Evolutionary conservation across 2,329 filamentous ascomycete genomes (phyloP), one percentile per base, ranked within the genome.

Genomic region (Simplicillium aogashimaense): DNA sequence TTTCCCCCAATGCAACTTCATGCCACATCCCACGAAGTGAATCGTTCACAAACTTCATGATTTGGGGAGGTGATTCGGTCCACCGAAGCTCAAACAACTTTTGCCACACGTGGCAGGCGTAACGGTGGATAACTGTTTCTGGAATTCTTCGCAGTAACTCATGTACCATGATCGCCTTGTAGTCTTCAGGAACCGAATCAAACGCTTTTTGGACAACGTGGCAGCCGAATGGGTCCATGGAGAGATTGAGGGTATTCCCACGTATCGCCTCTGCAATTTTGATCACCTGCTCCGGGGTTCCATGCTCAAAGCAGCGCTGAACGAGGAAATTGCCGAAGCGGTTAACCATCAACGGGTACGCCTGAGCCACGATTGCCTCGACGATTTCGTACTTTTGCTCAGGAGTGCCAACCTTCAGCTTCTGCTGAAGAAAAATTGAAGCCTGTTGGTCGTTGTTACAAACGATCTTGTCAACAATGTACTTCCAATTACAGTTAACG

Each of bases 371-470:
- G 62, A 98, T 98, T 29, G 88, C 85, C 54, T 97, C 88, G 35
- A 98, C 87, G 48, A 98, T 97, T 50, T 95, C 89, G 53, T 86
- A 94, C 63, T 97, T 98, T 60, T 97, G 92, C 55, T 97, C 89
- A 0, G 82, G 74, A 4, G 89, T 95, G 44, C 89, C 89, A 46
- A 95, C 85, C 67, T 98, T 98, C 51, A 98, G 83, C 68, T 98
- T 98, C 66, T 98, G 92, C 61, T 98, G 92, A 35, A 98, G 71
- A 64, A 98, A 98, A 54, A 98, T 97, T 2, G 92, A 98, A 9
- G 94, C 92, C 63, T 98, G 92, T 63, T 98, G 92, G 57, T 98
- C 92, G 60, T 98, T 97, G 67, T 89, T 95, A 76, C 87, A 94
- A 50, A 98, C 89, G 57, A 98, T 98, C 71, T 97, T 97, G 68